Base-by-base conservation (phyloP, 768 basidiomycete species). In the Gloeostereum incarnatum region DNA sequence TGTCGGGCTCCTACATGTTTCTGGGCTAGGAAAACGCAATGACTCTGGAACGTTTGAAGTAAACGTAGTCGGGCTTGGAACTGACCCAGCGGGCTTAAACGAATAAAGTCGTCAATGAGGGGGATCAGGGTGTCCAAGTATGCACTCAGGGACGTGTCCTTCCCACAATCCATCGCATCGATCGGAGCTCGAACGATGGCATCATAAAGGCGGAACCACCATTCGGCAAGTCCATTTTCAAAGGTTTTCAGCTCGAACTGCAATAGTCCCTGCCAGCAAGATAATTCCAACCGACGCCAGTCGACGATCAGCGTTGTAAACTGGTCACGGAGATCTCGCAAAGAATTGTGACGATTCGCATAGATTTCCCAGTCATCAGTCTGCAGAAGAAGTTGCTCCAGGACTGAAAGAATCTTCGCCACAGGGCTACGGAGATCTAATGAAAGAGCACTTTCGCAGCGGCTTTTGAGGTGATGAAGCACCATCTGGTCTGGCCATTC, bases 401-500 rank as follows among this genome's bases (percentile, higher is more conserved):
- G 54, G 4, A 80, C 78, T 0, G 87, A 71, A 22, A 99, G 67
- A 9, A 93, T 59, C 52, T 80, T 85, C 4, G 94, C 90, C 6
- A 96, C 63, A 0, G 96, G 80, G 45, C 77, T 79, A 25, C 69
- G 63, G 14, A 86, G 59, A 35, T 71, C 63, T 16, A 91, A 61
- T 0, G 60, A 51, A 29, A 91, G 61, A 42, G 91, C 69, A 6
- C 64, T 56, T 27, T 81, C 69, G 49, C 84, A 91, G 22, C 82
- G 80, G 40, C 71, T 72, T 24, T 66, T 63, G 24, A 99, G 69
- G 54, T 94, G 81, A 20, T 83, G 85, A n/a, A 96, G 67, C 6
- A 97, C 88, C 83, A 93, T 91, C 56, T 99, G 96, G 45, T 98
- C 94, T 0, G 96, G 94, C 92, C 91, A 99, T 47, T 91, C 82